Evolutionary conservation across 805 yeast genomes (phyloP), one percentile per base, ranked within the genome.

Genomic region (Phaffomyces thermotolerans): DNA sequence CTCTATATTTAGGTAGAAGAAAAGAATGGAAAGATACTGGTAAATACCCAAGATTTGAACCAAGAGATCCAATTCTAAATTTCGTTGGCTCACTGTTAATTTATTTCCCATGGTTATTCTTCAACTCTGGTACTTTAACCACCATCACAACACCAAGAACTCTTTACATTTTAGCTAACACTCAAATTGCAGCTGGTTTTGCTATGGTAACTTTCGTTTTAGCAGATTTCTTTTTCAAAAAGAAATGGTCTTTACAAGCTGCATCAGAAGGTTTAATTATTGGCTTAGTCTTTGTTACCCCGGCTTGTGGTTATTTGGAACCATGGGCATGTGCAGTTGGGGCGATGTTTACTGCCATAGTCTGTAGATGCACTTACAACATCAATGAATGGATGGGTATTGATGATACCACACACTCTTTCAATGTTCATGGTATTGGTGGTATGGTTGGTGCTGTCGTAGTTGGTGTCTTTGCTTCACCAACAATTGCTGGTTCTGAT

Each of bases 281-380:
- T 20, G 99, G 98, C 3, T 74, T 91, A 34, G 98, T 91, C n/a
- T 97, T 97, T 5, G 96, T 96, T 2, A 91, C 99, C 1, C 98
- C 99, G 20, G 78, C 95, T 18, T 83, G 95, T 34, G 98, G 98
- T 15, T 73, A 79, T 59, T 84, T 91, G 46, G 93, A 96, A 3
- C 71, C 90, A 40, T 93, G 96, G 89, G 96, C 90, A 1, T 81
- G 95, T 8, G 83, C 86, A 7, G 73, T 88, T 22, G 79, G 89
- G 49, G 95, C 98, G 2, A 69, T 86, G 24, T 73, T 78, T 8
- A 71, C 96, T 1, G 95, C 95, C 17, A 60, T 81, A 14, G 76
- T 81, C 29, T 91, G 98, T 73, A 90, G 91, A 68, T 79, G 82
- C 55, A 72, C 95, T 39, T 90, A 96, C 41, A 80, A 87, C 60